phyloP scores from a whole-genome alignment of 441 rosid genomes.

The Flueggea neowawraea region DNA sequence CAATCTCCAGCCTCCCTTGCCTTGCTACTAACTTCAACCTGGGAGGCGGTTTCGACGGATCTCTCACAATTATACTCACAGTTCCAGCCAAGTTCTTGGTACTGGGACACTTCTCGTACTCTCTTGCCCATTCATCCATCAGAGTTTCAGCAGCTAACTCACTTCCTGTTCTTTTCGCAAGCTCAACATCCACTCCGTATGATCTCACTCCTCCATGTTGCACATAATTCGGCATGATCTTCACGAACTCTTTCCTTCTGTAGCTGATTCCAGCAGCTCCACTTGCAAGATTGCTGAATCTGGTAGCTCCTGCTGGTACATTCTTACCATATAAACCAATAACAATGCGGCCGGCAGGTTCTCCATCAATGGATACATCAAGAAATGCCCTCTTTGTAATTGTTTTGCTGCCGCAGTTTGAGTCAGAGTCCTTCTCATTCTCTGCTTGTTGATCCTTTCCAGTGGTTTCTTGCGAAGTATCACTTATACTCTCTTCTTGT shows the following conservation, averaged over 20 bases:
- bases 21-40: conserved; percentile 76
- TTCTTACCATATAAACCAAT: conserved; percentile 62
- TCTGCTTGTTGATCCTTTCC: conserved; percentile 18
- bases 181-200: conserved; percentile 71
- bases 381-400: conserved; percentile 58
- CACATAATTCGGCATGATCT: conserved; percentile 75
- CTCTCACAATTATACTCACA: conserved; percentile 72
- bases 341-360: conserved; percentile 63
- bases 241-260: conserved; percentile 83
- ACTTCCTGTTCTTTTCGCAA: conserved; percentile 51
- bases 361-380: conserved; percentile 69
- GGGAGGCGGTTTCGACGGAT: conserved; percentile 72
- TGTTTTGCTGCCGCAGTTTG: conserved; percentile 23
- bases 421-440: conserved; percentile 5
- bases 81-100: conserved; percentile 55
- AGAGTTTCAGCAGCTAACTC: conserved; percentile 39
- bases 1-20: conserved; percentile 63
- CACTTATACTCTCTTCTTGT: conserved; percentile 19
- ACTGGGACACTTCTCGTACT: conserved; percentile 40
- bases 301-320: conserved; percentile 59
- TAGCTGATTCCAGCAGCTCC: conserved; percentile 87
- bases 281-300: conserved; percentile 62
- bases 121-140: conserved; percentile 62
- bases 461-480: conserved; percentile 2
- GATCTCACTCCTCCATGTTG: conserved; percentile 92